Evolutionary conservation across 2,329 filamentous ascomycete genomes (phyloP), one percentile per base, ranked within the genome.

Genomic region (Colletotrichum filicis): DNA sequence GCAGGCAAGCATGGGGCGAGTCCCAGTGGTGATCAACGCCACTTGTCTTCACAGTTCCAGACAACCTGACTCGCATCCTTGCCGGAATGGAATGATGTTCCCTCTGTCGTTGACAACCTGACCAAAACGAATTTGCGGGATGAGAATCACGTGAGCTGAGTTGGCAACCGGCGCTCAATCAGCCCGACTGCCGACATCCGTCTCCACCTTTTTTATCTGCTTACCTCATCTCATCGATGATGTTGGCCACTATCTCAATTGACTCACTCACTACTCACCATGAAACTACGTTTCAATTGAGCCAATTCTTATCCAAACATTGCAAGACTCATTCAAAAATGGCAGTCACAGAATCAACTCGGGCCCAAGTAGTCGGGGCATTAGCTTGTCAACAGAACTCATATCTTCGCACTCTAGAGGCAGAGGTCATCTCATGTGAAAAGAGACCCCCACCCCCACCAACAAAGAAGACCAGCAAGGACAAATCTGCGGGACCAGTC

Each of bases 321-420:
- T 14, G n/a, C 12, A 35, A 19, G 1, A 53, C 19, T 5, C 22
- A 9, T 12, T 12, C 1, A 19, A 56, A 28, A 42, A 73, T 73
- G 70, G 66, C 70, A 11, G 60, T 70, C 4, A 61, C 70, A 14
- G 70, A 73, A n/a, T 30, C 70, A 35, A 63, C 22, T 9, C 55
- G 66, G 35, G 55, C 59, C 1, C 64, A 64, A 5, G 71, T 74
- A 5, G 79, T 81, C 5, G 79, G 79, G 1, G 79, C 78, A 0
- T 62, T 81, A 8, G 76, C 77, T 2, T 81, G 79, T 4, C 79
- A 81, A 53, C 66, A 65, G 0, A 61, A 80, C 22, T 80, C 79
- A 0, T 81, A 80, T 9, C 76, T 76, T 2, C 75, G 66, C 7
- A 76, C 64, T 0, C 70, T 81, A 1, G 79, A 80, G 0, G 74